Evolutionary conservation across 805 yeast genomes (phyloP).

Genomic region (Millerozyma acaciae): DNA sequence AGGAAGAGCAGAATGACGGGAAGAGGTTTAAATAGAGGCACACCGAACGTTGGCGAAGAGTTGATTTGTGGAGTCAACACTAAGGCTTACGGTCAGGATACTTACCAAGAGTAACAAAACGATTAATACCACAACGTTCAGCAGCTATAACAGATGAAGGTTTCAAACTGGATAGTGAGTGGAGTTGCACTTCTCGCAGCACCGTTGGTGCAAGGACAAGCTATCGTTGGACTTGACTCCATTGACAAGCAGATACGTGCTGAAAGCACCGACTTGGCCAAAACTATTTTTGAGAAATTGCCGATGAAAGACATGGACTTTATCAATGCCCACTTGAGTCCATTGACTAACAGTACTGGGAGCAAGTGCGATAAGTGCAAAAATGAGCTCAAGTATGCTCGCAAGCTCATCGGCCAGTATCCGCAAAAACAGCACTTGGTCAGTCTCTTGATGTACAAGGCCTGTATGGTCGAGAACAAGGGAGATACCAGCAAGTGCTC

Average conservation of each 20-base stretch:
- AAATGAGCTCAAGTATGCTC: constrained; percentile 29
- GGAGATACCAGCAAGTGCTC: constrained; percentile 28
- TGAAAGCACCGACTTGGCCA: constrained; percentile 18
- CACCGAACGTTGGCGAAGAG: no score
- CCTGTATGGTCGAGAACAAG: constrained; percentile 28
- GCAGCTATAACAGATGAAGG: no score
- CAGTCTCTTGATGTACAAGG: constrained; percentile 31
- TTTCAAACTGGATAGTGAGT: no score
- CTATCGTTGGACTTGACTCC: constrained; percentile 24
- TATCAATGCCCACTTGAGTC: constrained; percentile 22
- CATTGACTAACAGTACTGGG: constrained; percentile 31
- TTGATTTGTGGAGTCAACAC: no score
- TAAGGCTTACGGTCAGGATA: no score
- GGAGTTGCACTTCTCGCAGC: constrained; percentile 36
- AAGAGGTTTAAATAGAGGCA: no score
- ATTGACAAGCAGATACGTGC: constrained; percentile 19
- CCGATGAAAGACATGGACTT: constrained; percentile 24
- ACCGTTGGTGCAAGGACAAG: constrained; percentile 17
- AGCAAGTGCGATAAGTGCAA: constrained; percentile 35
- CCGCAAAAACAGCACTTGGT: constrained; percentile 35
- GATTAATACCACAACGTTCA: no score
- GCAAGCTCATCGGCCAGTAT: constrained; percentile 19
- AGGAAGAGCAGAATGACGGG: no score
- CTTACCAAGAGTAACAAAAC: no score
- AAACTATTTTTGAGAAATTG: constrained; percentile 22